A percentile compares a stretch with the other conserved stretches of the same genome.
Conservation (phyloP, 2,329 filamentous ascomycete species). For the Fusarium sp. region DNA sequence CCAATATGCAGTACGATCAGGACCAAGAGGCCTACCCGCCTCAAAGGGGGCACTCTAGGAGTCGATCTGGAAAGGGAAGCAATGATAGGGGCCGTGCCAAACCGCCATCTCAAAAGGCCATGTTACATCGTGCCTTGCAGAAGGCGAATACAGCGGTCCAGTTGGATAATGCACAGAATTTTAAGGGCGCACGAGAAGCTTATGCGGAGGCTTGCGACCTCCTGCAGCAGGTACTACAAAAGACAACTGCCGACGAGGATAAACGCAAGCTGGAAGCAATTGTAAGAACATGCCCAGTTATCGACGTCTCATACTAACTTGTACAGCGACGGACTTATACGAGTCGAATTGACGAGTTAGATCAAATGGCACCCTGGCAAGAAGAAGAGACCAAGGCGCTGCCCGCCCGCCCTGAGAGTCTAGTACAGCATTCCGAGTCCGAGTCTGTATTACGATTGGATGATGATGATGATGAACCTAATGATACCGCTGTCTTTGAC, state of each 20-base stretch:
- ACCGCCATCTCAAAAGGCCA: slow-evolving; percentile 84
- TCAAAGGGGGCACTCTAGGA: slow-evolving; percentile 45
- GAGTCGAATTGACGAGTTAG: slow-evolving; percentile 86
- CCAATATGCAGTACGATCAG: slow-evolving; percentile 46
- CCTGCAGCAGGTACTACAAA: slow-evolving; percentile 85
- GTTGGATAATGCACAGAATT: slow-evolving; percentile 95
- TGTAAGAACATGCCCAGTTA: slow-evolving; percentile 58
- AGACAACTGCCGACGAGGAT: slow-evolving; percentile 87
- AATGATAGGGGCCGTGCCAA: slow-evolving; percentile 49
- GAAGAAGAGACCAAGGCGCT: slow-evolving; percentile 74
- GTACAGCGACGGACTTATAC: slow-evolving; percentile 85
- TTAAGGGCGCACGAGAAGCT: slow-evolving; percentile 87
- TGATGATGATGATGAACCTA: slow-evolving; percentile 55
- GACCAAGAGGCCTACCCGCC: slow-evolving; percentile 42
- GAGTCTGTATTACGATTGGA: slow-evolving; percentile 38
- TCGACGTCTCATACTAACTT: slow-evolving; percentile 5
- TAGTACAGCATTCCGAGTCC: slow-evolving; percentile 38
- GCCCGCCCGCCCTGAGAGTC: slow-evolving; percentile 73
- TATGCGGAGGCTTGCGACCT: slow-evolving; percentile 92
- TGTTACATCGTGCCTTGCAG: slow-evolving; percentile 94
- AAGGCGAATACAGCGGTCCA: slow-evolving; percentile 97
- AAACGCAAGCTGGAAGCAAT: slow-evolving; percentile 92
- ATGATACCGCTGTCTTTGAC: slow-evolving; percentile 58
- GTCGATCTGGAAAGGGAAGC: slow-evolving; percentile 47
- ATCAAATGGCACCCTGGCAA: slow-evolving; percentile 71